Percentiles rank a stretch among this genome's conserved stretches.
phyloP scores from a whole-genome alignment of 2,329 filamentous ascomycete genomes.

The Monosporascus ibericus region DNA sequence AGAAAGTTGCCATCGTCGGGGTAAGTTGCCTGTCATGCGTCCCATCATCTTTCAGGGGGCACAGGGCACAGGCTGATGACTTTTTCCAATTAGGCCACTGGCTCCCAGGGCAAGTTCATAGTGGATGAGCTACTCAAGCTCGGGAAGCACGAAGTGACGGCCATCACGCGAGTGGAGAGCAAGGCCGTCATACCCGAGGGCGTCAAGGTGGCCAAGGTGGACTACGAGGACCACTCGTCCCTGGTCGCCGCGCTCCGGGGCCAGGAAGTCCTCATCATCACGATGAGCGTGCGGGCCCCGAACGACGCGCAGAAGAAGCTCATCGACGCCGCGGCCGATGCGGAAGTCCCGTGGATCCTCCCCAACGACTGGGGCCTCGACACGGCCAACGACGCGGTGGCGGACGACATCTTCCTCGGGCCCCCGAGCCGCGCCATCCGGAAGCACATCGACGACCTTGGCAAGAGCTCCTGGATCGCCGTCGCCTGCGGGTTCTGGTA shows the following conservation, averaged over 20 bases:
- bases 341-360: conserved; percentile 48
- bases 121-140: conserved; percentile 35
- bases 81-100: conserved; percentile 30
- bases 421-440: conserved; percentile 13
- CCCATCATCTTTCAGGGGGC: conserved; percentile 1
- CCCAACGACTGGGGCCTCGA: conserved; percentile 42
- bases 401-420: conserved; percentile 21
- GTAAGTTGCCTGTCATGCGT: conserved; percentile 28
- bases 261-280: conserved; percentile 51
- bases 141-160: conserved; percentile 46
- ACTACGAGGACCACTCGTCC: conserved; percentile 37
- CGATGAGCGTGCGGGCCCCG: conserved; percentile 36
- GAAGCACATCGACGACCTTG: conserved; percentile 31
- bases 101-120: conserved; percentile 34
- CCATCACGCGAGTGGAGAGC: conserved; percentile 40
- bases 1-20: conserved; percentile 40
- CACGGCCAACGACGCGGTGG: conserved; percentile 29
- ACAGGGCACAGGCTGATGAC: background rate
- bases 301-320: conserved; percentile 41
- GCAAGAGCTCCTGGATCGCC: conserved; percentile 32
- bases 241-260: conserved; percentile 44
- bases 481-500: conserved; percentile 45
- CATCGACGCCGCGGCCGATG: conserved; percentile 46
- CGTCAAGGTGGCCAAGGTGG: conserved; percentile 34
- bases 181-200: conserved; percentile 35